Base-by-base conservation (phyloP, 2,329 filamentous ascomycete species). In the Chaetothyriales sp. region DNA sequence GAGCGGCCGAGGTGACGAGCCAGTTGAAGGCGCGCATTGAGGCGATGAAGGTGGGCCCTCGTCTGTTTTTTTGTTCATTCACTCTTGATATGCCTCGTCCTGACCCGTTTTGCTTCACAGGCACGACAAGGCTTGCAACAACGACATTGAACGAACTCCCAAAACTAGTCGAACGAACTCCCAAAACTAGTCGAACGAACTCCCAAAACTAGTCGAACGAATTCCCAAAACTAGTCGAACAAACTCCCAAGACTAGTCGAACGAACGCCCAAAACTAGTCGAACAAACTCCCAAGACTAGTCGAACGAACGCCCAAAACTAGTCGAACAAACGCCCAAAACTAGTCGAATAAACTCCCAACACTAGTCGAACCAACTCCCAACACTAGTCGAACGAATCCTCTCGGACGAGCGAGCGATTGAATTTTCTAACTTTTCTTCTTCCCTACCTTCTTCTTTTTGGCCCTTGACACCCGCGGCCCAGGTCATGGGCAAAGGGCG, bases 21-120 rank as follows among this genome's bases (percentile, higher is more conserved):
- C 92, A 95, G 67, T 69, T 98, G 63, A 98, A 97, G 73, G 89
- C 90, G 49, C 81, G 92, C 66, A 98, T 98, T 68, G 92, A 97
- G 73, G 86, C 92, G 75, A 98, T 98, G 92, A 98, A 97, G 77
- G 80, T 77, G 62, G 58, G 72, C 33, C 10, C 22, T 9, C n/a
- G 2, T 25, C 22, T n/a, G 44, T 51, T 37, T 3, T 15, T 29
- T 19, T 19, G 19, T n/a, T 18, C n/a, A 20, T 5, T 28, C 18
- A 46, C 8, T 6, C 44, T n/a, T n/a, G n/a, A n/a, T n/a, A n/a
- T n/a, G n/a, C n/a, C n/a, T n/a, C n/a, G n/a, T n/a, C n/a, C n/a
- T n/a, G n/a, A 44, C 3, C 47, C 18, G 6, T 18, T 33, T 48
- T 19, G 18, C 46, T 28, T 28, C 46, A 53, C 49, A 72, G 69